Conservation (phyloP, 768 basidiomycete species). For the Sarcodon aspratus region DNA sequence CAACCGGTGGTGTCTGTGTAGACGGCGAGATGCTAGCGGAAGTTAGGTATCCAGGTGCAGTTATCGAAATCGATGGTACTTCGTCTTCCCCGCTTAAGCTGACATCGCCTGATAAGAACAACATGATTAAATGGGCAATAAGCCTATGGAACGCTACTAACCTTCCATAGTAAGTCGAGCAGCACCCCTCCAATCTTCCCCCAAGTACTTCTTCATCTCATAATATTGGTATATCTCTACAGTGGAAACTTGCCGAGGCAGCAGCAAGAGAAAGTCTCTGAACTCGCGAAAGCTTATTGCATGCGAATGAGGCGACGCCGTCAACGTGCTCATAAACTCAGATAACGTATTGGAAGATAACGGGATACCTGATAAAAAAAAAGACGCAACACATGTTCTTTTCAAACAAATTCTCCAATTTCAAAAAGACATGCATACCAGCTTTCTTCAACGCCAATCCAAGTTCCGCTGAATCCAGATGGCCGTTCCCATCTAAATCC, state of each 20-base stretch:
- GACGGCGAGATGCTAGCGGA: slow-evolving; percentile 5
- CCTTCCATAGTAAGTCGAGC: slow-evolving; percentile 88
- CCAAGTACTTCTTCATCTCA: slow-evolving; percentile 53
- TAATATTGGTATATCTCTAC: slow-evolving; percentile 84
- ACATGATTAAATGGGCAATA: slow-evolving; percentile 1
- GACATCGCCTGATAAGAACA: slow-evolving; percentile 49
- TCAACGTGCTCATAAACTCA: slow-evolving; percentile 75
- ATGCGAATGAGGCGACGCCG: slow-evolving; percentile 58
- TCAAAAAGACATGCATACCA: slow-evolving; percentile 31
- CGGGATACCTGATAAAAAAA: slow-evolving; percentile 44
- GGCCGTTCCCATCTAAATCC: slow-evolving; percentile 83
- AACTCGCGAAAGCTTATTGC: slow-evolving; percentile 76
- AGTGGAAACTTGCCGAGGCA: slow-evolving; percentile 73
- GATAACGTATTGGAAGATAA: slow-evolving; percentile 57
- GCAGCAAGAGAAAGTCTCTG: slow-evolving; percentile 77
- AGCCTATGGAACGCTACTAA: slow-evolving; percentile 14
- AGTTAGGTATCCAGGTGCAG: slow-evolving; percentile 2
- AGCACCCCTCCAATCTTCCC: slow-evolving; percentile 67
- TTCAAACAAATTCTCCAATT: slow-evolving; percentile 6
- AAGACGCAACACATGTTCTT: not conserved
- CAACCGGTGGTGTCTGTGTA: slow-evolving; percentile 9
- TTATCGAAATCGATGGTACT: slow-evolving; percentile 22
- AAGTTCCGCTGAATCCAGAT: slow-evolving; percentile 57
- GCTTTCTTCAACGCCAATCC: slow-evolving; percentile 54
- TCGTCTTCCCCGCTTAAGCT: slow-evolving; percentile 69